Evolutionary conservation across 78 protist species (phyloP), one percentile per base, ranked within the genome.

Genomic region (Anaeramoeba ignava): DNA sequence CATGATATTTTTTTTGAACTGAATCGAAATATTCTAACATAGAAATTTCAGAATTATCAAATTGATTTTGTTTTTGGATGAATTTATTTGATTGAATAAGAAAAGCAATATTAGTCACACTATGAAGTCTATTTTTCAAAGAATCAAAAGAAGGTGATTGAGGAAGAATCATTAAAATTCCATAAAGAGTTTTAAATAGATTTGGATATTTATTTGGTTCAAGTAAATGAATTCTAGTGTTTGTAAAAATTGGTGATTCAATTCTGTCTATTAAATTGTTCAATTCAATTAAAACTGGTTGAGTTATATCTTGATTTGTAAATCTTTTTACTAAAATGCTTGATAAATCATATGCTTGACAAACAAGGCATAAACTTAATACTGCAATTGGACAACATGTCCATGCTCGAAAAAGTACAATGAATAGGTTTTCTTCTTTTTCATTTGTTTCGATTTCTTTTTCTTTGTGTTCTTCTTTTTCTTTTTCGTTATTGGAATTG

Each of bases 91-190:
- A n/a, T n/a, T n/a, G n/a, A n/a, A n/a, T n/a, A n/a, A n/a, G n/a
- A n/a, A n/a, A n/a, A n/a, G n/a, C n/a, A n/a, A n/a, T n/a, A n/a
- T n/a, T n/a, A n/a, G n/a, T n/a, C n/a, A n/a, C n/a, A n/a, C n/a
- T n/a, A n/a, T n/a, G n/a, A n/a, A n/a, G n/a, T n/a, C n/a, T n/a
- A n/a, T n/a, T n/a, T n/a, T n/a, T n/a, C n/a, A n/a, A n/a, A n/a
- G n/a, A n/a, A n/a, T n/a, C n/a, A n/a, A 86, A 93, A 3, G 97
- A 94, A 0, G 93, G 41, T 34, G 87, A 78, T 87, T 96, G 99
- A 38, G 99, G 99, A 31, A 96, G 92, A 0, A 96, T 91, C 99
- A 96, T 96, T 39, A 96, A 87, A 33, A 96, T 1, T 36, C 98
- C 99, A 68, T 92, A 95, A 0, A 96, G 88, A 23, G 87, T 23